These are phyloP conservation scores for Escovopsis sp. DNA, from an alignment of 2,329 filamentous ascomycete species.

Conservation along the genomic window DNA sequence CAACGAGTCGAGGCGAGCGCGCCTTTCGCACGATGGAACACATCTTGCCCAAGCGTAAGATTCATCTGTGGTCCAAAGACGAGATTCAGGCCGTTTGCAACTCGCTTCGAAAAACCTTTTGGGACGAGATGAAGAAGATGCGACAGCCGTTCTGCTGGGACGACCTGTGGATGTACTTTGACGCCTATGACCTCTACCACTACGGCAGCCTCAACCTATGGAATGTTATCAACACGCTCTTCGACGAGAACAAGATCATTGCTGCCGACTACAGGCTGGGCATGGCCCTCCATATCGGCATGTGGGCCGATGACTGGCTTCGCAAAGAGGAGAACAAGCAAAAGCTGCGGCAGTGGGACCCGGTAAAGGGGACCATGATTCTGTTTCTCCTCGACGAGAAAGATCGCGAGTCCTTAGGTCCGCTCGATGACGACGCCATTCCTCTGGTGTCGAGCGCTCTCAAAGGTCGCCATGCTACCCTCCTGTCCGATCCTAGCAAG, in stretches of 20 bases:
- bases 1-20: conserved; percentile 17
- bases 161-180: conserved; percentile 32
- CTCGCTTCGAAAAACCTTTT: conserved; percentile 21
- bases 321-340: conserved; percentile 12
- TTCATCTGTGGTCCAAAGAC: conserved; percentile 23
- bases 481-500: conserved; percentile 9
- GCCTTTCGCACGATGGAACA: conserved; percentile 15
- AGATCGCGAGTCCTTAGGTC: conserved; percentile 16
- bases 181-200: conserved; percentile 30
- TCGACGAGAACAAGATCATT: conserved; percentile 24
- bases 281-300: conserved; percentile 15
- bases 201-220: conserved; percentile 33
- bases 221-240: conserved; percentile 27
- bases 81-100: conserved; percentile 25
- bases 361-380: conserved; percentile 12
- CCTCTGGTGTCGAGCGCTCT: conserved; percentile 18
- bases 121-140: conserved; percentile 21
- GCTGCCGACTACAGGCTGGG: conserved; percentile 11
- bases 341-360: conserved; percentile 18
- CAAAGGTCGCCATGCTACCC: conserved; percentile 14
- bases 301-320: conserved; percentile 24
- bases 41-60: conserved; percentile 13
- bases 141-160: conserved; percentile 17
- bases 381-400: conserved; percentile 10
- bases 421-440: conserved; percentile 15